These are phyloP conservation scores for Mycena rebaudengoi DNA, from an alignment of 768 basidiomycete genomes.

Conservation along the genomic window DNA sequence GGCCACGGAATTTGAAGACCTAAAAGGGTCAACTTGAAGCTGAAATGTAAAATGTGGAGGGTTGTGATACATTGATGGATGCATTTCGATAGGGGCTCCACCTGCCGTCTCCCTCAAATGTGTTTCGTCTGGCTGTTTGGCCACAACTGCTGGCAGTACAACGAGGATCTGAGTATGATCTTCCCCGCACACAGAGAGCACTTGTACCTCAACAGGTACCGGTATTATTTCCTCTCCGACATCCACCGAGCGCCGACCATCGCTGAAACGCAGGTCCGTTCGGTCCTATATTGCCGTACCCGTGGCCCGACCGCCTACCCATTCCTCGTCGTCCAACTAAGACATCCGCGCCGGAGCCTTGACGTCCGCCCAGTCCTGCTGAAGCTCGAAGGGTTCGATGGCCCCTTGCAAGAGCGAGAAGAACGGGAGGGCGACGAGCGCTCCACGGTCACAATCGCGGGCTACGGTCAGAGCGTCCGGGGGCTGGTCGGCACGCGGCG, in stretches of 20 bases:
- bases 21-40: too few species aligned
- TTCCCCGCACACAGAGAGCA: neutral
- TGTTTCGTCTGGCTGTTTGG: neutral
- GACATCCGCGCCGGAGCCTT: neutral
- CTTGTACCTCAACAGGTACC: neutral
- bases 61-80: too few species aligned
- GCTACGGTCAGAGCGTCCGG: neutral
- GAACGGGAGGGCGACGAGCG: neutral
- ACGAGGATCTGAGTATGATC: neutral
- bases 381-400: conserved; percentile 10
- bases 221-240: neutral
- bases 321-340: conserved; percentile 3
- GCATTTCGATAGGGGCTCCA: too few species aligned
- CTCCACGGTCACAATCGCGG: neutral
- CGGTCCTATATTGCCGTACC: conserved; percentile 9
- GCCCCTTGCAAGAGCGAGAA: neutral
- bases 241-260: neutral
- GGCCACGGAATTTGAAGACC: too few species aligned
- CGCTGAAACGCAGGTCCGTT: neutral
- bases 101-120: too few species aligned
- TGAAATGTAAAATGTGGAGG: too few species aligned
- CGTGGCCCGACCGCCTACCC: conserved; percentile 2
- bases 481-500: conserved; percentile 1
- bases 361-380: neutral
- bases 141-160: conserved; percentile 11